Conservation (phyloP, 2,329 filamentous ascomycete genomes). For the Talaromyces sp. region DNA sequence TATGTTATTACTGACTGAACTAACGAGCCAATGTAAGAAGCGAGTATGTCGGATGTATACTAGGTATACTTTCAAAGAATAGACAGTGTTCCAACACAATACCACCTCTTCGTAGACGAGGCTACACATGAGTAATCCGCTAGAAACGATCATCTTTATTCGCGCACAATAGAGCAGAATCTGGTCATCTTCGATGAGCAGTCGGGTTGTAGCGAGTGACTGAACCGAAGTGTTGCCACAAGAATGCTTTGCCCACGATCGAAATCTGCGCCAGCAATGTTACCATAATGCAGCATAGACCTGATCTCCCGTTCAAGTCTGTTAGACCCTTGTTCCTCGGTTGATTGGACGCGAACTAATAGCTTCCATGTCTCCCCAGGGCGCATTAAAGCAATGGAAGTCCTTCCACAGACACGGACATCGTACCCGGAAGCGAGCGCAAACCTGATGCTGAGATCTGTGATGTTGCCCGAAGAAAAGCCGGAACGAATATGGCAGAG, state of each 20-base stretch:
- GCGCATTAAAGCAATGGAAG: conserved; percentile 9
- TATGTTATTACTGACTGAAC: neutral
- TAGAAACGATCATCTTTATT: neutral
- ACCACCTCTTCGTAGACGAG: neutral
- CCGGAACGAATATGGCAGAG: conserved; percentile 11
- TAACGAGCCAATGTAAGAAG: neutral
- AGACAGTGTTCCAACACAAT: neutral
- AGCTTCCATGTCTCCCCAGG: conserved; percentile 14
- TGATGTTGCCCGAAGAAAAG: conserved; percentile 6
- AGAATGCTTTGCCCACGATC: neutral
- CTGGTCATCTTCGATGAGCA: conserved; percentile 6
- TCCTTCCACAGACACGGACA: neutral
- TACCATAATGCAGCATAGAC: conserved; percentile 2
- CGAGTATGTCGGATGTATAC: neutral
- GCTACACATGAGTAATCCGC: too few relatives aligned
- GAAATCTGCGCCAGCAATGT: neutral
- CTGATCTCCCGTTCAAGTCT: conserved; percentile 11
- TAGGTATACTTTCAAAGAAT: conserved; percentile 2
- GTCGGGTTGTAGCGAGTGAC: conserved; percentile 10
- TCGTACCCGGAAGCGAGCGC: neutral
- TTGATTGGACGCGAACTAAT: neutral
- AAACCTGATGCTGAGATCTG: conserved; percentile 4
- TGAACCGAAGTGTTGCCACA: conserved; percentile 10
- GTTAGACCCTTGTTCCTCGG: neutral
- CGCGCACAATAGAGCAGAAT: neutral